Percentiles rank a stretch among this genome's conserved stretches.
These are phyloP conservation scores for Trematosphaeria pertusa DNA, from an alignment of 2,329 filamentous ascomycete genomes.

Conservation along the genomic window DNA sequence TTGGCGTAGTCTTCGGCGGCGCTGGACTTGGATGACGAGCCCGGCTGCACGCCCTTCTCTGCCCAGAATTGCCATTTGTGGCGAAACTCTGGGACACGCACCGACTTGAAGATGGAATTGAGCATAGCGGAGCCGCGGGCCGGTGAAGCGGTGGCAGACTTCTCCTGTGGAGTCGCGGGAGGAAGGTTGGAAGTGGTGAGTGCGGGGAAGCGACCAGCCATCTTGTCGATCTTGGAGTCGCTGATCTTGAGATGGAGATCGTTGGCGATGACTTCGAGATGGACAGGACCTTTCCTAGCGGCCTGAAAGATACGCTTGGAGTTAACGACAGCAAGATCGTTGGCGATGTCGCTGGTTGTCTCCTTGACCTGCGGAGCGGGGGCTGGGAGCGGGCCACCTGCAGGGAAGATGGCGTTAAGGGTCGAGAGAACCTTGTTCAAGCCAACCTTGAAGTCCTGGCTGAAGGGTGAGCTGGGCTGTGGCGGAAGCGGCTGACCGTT, in stretches of 20 bases:
- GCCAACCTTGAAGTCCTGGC: slow-evolving; percentile 19
- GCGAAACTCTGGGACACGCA: slow-evolving; percentile 58
- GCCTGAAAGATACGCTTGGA: slow-evolving; percentile 30
- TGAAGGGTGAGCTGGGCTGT: slow-evolving; percentile 15
- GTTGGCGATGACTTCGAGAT: slow-evolving; percentile 18
- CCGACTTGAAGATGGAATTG: slow-evolving; percentile 52
- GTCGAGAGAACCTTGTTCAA: slow-evolving; percentile 24
- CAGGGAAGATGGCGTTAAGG: slow-evolving; percentile 21
- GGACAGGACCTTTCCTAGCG: slow-evolving; percentile 15
- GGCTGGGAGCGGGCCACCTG: not conserved
- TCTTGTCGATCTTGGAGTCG: slow-evolving; percentile 18
- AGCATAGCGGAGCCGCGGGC: slow-evolving; percentile 80
- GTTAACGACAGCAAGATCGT: slow-evolving; percentile 29
- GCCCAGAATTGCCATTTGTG: slow-evolving; percentile 62
- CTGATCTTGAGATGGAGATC: slow-evolving; percentile 14
- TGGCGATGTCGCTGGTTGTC: slow-evolving; percentile 20
- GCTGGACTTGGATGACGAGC: slow-evolving; percentile 15
- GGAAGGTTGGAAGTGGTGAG: slow-evolving; percentile 59
- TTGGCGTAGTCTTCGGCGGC: slow-evolving; percentile 50
- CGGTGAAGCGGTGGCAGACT: slow-evolving; percentile 69
- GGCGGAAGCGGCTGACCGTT: slow-evolving; percentile 19
- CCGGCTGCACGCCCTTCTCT: slow-evolving; percentile 47
- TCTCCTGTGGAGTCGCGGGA: slow-evolving; percentile 65
- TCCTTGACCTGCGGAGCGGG: slow-evolving; percentile 9
- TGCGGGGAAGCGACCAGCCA: slow-evolving; percentile 43